Evolutionary conservation across 164 flowering plant genomes (phyloP), one percentile per base, ranked within the genome.

Genomic region (Cinnamomum micranthum): DNA sequence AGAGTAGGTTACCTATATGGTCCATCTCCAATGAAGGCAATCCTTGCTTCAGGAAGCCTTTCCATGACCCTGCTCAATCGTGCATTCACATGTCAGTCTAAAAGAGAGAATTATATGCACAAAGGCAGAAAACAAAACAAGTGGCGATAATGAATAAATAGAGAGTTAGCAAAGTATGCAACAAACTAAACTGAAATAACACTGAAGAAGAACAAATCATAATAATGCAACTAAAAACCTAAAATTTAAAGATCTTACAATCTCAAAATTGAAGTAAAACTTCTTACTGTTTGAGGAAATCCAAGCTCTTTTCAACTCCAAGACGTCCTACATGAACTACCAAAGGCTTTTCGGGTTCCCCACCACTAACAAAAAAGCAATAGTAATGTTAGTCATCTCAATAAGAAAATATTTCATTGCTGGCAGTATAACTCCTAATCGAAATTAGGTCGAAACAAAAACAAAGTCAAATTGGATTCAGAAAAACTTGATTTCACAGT

Each of bases 221-320:
- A 55, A 15, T 17, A 17, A 55, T 0, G 2, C 47, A 41, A 41
- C 47, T 9, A 20, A 55, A 55, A 55, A 55, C 60, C n/a, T 55
- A 55, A 55, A 4, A 55, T 15, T 55, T 20, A 15, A 55, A 55
- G 60, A 55, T 55, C 60, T 20, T 55, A 14, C n/a, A 15, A 55
- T 55, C n/a, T 6, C 60, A 55, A 15, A 1, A 55, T 20, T 15
- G 17, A 55, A 55, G 24, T 71, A 59, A 14, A 73, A 65, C 80
- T 41, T 6, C 47, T 62, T 88, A 95, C 99, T 90, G 79, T 80
- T 92, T 93, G 75, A 88, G 89, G 75, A 93, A 89, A 83, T 96
- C 98, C 89, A 96, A 87, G 78, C 97, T 96, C 88, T 96, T 96
- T 82, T 96, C 99, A 70, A 90, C 94, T 71, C 99, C 99, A 73